A percentile compares a stretch with the other conserved stretches of the same genome.
Evolutionary conservation across 1,284 basidiomycete species (phyloP).

Genomic region (Blastosporella zonata): DNA sequence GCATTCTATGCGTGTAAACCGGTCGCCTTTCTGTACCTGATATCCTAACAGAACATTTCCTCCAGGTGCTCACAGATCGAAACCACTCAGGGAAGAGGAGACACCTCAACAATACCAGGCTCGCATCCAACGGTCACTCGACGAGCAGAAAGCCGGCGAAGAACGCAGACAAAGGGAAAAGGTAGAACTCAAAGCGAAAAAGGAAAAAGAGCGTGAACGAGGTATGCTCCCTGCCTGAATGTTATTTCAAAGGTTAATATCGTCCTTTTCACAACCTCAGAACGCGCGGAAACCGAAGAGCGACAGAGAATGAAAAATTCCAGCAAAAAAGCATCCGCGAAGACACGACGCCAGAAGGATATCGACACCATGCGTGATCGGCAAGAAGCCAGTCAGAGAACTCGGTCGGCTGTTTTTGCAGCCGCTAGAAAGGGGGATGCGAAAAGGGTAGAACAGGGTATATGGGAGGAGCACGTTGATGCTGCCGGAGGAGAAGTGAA

Average conservation of each 20-base stretch:
- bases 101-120: constrained; percentile 47
- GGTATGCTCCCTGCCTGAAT: constrained; percentile 32
- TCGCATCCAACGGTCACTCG: constrained; percentile 45
- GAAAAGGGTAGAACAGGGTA: constrained; percentile 53
- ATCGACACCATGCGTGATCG: constrained; percentile 45
- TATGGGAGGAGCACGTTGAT: constrained; percentile 70
- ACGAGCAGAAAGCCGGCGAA: constrained; percentile 53
- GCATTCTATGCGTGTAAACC: constrained; percentile 9
- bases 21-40: background rate
- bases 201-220: constrained; percentile 49
- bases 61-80: constrained; percentile 15
- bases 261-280: constrained; percentile 29
- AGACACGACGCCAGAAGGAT: constrained; percentile 48
- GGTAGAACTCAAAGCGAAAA: constrained; percentile 41
- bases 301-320: constrained; percentile 54
- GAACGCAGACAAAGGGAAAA: constrained; percentile 47
- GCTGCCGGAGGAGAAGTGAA: constrained; percentile 67
- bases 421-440: constrained; percentile 56
- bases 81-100: constrained; percentile 32
- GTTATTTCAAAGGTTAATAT: background rate
- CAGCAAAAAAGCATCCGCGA: constrained; percentile 53
- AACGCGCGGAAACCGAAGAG: constrained; percentile 50
- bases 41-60: constrained; percentile 4
- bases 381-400: constrained; percentile 47
- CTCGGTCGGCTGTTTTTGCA: constrained; percentile 58